A percentile compares a stretch with the other conserved stretches of the same genome.
These are phyloP conservation scores for Penicillium herquei DNA, from an alignment of 495 filamentous ascomycete genomes.

Conservation along the genomic window DNA sequence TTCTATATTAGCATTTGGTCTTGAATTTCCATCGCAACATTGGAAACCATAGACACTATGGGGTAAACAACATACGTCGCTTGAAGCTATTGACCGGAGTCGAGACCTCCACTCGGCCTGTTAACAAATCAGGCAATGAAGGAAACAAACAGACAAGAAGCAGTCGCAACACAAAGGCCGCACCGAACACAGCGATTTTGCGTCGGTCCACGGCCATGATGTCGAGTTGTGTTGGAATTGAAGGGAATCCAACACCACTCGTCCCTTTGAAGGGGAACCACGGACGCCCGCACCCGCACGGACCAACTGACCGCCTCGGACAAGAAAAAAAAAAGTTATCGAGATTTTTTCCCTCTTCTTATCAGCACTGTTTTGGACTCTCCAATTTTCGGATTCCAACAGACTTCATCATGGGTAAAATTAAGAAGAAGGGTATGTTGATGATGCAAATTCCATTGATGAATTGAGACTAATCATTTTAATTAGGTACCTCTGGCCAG, in stretches of 20 bases:
- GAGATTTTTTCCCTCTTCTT: constrained; percentile 38
- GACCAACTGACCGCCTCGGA: constrained; percentile 28
- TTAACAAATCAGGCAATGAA: constrained; percentile 78
- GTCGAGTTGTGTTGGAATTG: constrained; percentile 6
- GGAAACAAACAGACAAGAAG: constrained; percentile 80
- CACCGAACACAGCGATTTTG: constrained; percentile 71
- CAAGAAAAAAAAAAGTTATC: constrained; percentile 41
- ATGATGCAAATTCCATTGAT: neutral
- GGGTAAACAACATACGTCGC: constrained; percentile 60
- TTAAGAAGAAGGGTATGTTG: constrained; percentile 85
- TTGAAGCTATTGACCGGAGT: constrained; percentile 98
- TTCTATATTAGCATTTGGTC: constrained; percentile 3
- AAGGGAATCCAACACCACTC: constrained; percentile 12
- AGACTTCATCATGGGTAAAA: constrained; percentile 63
- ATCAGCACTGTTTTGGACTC: constrained; percentile 23
- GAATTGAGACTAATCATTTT: constrained; percentile 18
- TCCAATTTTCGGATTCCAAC: constrained; percentile 10
- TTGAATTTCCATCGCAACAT: too few species aligned
- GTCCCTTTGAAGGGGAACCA: constrained; percentile 28
- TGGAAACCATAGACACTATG: too few species aligned
- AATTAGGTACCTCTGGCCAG: constrained; percentile 74
- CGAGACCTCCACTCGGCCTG: constrained; percentile 91
- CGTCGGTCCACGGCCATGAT: constrained; percentile 67
- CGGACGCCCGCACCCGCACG: constrained; percentile 36
- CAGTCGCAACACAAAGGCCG: constrained; percentile 76